Base-by-base conservation (phyloP, 441 rosid genomes). In the Metrosideros polymorpha region DNA sequence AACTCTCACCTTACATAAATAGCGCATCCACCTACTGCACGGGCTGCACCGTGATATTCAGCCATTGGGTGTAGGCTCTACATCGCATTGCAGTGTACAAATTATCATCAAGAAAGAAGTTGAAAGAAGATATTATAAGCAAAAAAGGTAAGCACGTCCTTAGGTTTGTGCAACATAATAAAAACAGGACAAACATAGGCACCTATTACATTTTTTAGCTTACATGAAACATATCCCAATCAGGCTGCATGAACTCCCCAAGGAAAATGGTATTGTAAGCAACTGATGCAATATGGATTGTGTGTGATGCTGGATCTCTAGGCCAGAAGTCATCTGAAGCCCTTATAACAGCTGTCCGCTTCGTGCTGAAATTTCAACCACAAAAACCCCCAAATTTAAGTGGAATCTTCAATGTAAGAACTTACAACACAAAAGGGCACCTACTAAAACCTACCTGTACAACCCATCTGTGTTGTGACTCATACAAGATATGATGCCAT, bases 271-370 rank as follows among this genome's bases (percentile, higher is more conserved):
- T 91, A 83, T 94, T 94, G 76, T 93, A 94, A 83, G 97, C 95
- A 83, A 93, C 95, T 17, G 95, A 93, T 59, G 97, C 94, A 59
- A 93, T 90, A 84, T 94, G 97, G 87, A 94, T 93, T 18, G 95
- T 93, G 89, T 93, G 97, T 27, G 94, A 94, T 45, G 95, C 94
- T 6, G 94, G 90, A 86, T 94, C 95, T 86, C 92, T 87, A 13
- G 97, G 97, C 93, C 92, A 93, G 92, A 94, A 94, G 86, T 93
- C 97, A 87, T 94, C 95, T 0, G 95, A 94, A 57, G 95, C 97
- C 87, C 95, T 89, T 54, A 93, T 84, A 59, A 94, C 92, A 39
- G 94, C 95, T 17, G 94, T 59, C 45, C 87, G 83, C 89, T 93
- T 94, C 24, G 94, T 90, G 87, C 96, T 94, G 90, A 57, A 79